phyloP scores from a whole-genome alignment of 768 basidiomycete genomes.

The Psilocybe cubensis region DNA sequence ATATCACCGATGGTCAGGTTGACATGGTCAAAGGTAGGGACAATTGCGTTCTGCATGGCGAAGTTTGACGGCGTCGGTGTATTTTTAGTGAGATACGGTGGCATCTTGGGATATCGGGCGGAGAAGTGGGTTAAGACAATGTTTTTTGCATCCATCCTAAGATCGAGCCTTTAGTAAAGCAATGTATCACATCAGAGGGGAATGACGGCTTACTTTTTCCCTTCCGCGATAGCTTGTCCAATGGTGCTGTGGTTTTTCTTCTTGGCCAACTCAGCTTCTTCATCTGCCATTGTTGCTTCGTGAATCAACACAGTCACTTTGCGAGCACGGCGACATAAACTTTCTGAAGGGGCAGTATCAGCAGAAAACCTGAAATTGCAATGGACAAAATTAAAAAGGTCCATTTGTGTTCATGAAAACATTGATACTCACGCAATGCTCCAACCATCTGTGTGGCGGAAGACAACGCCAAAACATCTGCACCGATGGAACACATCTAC shows the following conservation, averaged over 20 bases:
- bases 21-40: conserved; percentile 82
- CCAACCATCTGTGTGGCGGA: conserved; percentile 76
- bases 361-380: conserved; percentile 83
- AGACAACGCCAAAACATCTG: conserved; percentile 69
- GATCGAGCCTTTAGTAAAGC: background rate
- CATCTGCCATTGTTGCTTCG: conserved; percentile 92
- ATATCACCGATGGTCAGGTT: conserved; percentile 75
- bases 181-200: background rate
- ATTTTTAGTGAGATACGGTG: conserved; percentile 46
- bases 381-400: background rate
- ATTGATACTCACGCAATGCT: conserved; percentile 69
- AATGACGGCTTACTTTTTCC: conserved; percentile 53
- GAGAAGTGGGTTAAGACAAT: conserved; percentile 96
- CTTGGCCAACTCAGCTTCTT: conserved; percentile 71
- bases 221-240: conserved; percentile 84
- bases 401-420: background rate
- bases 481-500: conserved; percentile 78
- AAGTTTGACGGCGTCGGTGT: conserved; percentile 11
- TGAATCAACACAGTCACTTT: conserved; percentile 86
- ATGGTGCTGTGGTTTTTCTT: conserved; percentile 90
- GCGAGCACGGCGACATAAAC: conserved; percentile 65
- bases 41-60: conserved; percentile 51
- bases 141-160: conserved; percentile 83
- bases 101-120: conserved; percentile 89
- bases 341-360: conserved; percentile 81